Conservation (phyloP, 495 filamentous ascomycete species). For the Xylaria scruposa region DNA sequence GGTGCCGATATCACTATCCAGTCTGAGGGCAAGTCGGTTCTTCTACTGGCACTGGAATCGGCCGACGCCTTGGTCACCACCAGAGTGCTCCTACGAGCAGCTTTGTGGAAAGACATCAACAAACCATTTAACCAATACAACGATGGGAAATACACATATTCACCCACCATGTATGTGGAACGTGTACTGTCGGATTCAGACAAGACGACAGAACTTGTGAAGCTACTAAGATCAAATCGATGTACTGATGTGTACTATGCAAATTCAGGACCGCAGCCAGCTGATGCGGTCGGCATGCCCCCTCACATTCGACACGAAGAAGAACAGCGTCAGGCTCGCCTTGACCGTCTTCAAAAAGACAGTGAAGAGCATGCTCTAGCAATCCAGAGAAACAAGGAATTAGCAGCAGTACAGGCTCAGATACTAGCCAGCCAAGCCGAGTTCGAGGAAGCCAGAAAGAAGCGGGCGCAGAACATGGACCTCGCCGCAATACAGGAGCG, state of each 20-base stretch:
- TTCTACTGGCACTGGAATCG: conserved; percentile 54
- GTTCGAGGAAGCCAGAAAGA: conserved; percentile 51
- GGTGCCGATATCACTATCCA: conserved; percentile 51
- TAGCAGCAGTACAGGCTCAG: conserved; percentile 51
- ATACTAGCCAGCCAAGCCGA: conserved; percentile 52
- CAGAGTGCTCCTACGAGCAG: conserved; percentile 50
- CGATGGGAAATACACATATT: conserved; percentile 52
- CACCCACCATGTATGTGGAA: conserved; percentile 52
- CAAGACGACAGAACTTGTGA: conserved; percentile 44
- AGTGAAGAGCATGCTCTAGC: conserved; percentile 45
- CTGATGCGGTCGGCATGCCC: conserved; percentile 51
- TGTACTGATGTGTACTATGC: conserved; percentile 55
- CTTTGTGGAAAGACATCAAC: conserved; percentile 56
- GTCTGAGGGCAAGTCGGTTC: conserved; percentile 50
- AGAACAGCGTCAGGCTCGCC: conserved; percentile 48
- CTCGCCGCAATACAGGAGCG: conserved; percentile 39
- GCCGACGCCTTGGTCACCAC: conserved; percentile 52
- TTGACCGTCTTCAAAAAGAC: conserved; percentile 46
- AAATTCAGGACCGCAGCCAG: conserved; percentile 53
- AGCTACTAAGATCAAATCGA: conserved; percentile 50
- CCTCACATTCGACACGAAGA: conserved; percentile 52
- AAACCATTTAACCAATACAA: conserved; percentile 50
- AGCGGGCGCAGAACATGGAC: conserved; percentile 35
- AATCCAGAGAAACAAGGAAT: conserved; percentile 49
- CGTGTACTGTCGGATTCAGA: conserved; percentile 45